Conservation (phyloP, 306 rosid species). For the Trifolium pratense region DNA sequence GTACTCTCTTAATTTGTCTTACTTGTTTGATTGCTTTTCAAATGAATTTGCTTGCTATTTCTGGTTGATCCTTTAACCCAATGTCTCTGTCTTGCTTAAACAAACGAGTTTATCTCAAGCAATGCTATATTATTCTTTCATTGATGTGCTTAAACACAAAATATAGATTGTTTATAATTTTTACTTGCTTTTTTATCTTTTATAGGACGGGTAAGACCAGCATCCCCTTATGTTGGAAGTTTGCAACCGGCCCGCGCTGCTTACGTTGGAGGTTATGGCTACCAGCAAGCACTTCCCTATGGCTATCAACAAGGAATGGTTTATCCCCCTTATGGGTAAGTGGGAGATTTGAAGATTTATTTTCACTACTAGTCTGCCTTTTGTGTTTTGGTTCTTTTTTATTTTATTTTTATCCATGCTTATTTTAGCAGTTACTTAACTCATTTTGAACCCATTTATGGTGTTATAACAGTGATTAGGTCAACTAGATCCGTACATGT, state of each 20-base stretch:
- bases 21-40: background rate
- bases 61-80: conserved; percentile 17
- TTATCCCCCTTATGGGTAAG: conserved; percentile 93
- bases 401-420: background rate
- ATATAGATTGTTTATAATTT: background rate
- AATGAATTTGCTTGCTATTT: background rate
- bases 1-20: background rate
- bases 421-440: conserved; percentile 12
- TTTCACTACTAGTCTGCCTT: background rate
- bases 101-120: conserved; percentile 13
- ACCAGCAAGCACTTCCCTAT: conserved; percentile 84
- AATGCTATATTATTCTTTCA: conserved; percentile 16
- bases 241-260: conserved; percentile 70
- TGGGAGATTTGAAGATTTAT: conserved; percentile 29
- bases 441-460: conserved; percentile 25
- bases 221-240: conserved; percentile 67
- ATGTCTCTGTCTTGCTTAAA: background rate
- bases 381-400: conserved; percentile 30
- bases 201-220: conserved; percentile 69
- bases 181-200: conserved; percentile 34
- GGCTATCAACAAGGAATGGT: conserved; percentile 78
- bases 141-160: background rate
- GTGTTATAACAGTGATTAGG: conserved; percentile 31
- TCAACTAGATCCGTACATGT: conserved; percentile 36
- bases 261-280: conserved; percentile 73